A percentile compares a stretch with the other conserved stretches of the same genome.
Evolutionary conservation across 352 stramenopile genomes (phyloP).

Genomic region (Globisporangium spiculum): DNA sequence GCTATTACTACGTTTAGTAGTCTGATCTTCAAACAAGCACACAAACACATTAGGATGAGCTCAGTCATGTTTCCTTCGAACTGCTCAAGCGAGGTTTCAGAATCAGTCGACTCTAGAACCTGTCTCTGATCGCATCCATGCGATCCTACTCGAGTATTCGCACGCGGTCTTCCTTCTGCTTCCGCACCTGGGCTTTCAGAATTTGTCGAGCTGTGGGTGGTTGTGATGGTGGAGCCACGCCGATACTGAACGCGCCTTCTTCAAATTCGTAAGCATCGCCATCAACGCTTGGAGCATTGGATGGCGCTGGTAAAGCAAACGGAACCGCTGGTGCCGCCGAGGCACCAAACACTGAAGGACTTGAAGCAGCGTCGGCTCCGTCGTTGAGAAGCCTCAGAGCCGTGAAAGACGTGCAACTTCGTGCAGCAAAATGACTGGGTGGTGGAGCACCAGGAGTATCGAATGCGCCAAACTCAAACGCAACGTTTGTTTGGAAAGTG

Average conservation of each 20-base stretch:
- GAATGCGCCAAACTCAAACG: background rate
- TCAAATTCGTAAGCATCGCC: background rate
- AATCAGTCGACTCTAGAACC: background rate
- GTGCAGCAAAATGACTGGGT: background rate
- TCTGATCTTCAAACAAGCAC: no score
- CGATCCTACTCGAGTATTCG: background rate
- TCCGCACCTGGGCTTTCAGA: background rate
- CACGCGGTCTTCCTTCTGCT: background rate
- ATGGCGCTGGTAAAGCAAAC: background rate
- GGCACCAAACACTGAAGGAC: background rate
- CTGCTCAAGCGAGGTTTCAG: background rate
- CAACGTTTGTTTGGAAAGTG: background rate
- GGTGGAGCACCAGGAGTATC: background rate
- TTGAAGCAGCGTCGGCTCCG: background rate
- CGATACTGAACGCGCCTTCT: background rate
- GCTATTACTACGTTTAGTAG: no score
- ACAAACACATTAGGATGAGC: no score
- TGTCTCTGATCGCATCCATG: background rate
- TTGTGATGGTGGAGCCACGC: background rate
- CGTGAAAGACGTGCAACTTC: background rate
- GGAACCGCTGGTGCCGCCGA: background rate
- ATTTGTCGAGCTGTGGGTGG: background rate
- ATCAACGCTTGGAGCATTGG: background rate
- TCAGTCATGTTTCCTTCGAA: background rate
- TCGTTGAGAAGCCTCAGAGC: background rate